Evolutionary conservation across 768 basidiomycete species (phyloP).

Genomic region (Rickenella mellea): DNA sequence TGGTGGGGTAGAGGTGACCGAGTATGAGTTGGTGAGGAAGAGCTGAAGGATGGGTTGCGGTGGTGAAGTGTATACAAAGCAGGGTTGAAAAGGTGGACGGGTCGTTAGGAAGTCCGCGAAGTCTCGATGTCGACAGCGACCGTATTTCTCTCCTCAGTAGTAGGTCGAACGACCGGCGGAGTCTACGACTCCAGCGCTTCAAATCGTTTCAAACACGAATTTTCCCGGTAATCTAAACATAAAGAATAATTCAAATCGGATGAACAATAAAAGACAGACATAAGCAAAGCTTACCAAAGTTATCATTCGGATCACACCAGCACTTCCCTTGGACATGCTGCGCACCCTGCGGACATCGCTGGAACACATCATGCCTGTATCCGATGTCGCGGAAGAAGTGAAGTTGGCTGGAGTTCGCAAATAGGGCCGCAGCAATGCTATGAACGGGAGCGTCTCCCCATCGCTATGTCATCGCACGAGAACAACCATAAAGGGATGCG

Average conservation of each 20-base stretch:
- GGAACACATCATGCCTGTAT: slow-evolving; percentile 73
- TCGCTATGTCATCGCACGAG: slow-evolving; percentile 27
- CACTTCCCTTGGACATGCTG: slow-evolving; percentile 53
- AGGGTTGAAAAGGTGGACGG: too few relatives aligned
- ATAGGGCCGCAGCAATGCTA: slow-evolving; percentile 71
- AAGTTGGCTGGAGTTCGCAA: slow-evolving; percentile 63
- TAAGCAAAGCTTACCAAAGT: slow-evolving; percentile 46
- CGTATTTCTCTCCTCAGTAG: not conserved
- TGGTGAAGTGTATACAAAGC: too few relatives aligned
- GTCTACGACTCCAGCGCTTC: not conserved
- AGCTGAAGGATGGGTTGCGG: too few relatives aligned
- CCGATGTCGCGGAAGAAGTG: slow-evolving; percentile 85
- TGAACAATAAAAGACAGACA: not conserved
- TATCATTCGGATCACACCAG: slow-evolving; percentile 61
- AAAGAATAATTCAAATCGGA: not conserved
- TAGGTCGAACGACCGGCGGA: too few relatives aligned
- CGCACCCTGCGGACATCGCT: slow-evolving; percentile 59
- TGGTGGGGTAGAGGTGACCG: too few relatives aligned
- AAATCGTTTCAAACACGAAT: not conserved
- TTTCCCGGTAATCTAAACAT: not conserved
- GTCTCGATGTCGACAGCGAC: too few relatives aligned
- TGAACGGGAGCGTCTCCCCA: slow-evolving; percentile 89
- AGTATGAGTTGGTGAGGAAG: too few relatives aligned
- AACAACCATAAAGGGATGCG: not conserved
- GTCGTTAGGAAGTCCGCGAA: too few relatives aligned